Percentiles rank a stretch among this genome's conserved stretches.
phyloP scores from a whole-genome alignment of 192 early-diverging fungal genomes.

The Entomortierella chlamydospora region DNA sequence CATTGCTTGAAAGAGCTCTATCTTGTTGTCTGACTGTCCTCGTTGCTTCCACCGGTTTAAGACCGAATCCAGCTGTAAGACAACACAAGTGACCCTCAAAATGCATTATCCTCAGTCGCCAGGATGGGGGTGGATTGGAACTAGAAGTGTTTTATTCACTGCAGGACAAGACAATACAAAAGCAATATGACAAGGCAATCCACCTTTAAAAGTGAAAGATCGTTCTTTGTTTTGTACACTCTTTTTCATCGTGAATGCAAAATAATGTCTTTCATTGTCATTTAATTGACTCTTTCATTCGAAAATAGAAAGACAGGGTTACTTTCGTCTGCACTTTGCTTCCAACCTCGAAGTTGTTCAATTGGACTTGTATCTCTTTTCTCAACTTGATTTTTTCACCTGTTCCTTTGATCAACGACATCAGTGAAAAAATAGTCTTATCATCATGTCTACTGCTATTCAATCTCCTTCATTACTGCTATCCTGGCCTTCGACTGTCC shows the following conservation, averaged over 20 bases:
- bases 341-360: too few species aligned
- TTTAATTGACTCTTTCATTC: too few species aligned
- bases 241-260: too few species aligned
- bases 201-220: too few species aligned
- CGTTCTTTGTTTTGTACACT: too few species aligned
- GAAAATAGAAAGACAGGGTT: too few species aligned
- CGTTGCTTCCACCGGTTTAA: background rate
- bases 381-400: background rate
- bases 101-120: background rate
- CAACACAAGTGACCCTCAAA: background rate
- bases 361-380: background rate
- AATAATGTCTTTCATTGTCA: too few species aligned
- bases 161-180: background rate
- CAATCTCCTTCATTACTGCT: background rate
- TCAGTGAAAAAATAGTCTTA: background rate
- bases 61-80: constrained; percentile 1
- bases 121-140: background rate
- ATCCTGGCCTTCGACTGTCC: background rate
- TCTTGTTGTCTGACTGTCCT: background rate
- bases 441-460: background rate
- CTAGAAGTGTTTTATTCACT: background rate
- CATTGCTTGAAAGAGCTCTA: background rate
- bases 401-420: too few species aligned
- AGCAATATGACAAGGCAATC: background rate
- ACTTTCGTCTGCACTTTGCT: too few species aligned